Conservation (phyloP, 176 grass and related monocot species). For the Cenchrus fungigraminus region DNA sequence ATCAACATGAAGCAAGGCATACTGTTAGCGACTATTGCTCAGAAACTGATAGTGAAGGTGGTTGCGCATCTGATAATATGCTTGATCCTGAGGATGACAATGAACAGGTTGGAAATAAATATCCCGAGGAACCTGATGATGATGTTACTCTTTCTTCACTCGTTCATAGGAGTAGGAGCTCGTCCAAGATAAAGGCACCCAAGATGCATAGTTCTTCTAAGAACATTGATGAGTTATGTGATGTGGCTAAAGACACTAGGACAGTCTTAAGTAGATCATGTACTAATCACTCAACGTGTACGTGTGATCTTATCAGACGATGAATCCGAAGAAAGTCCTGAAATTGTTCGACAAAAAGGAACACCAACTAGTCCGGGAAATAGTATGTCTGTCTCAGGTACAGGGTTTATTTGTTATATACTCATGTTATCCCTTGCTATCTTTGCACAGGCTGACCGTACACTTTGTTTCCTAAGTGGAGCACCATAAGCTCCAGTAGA, state of each 20-base stretch:
- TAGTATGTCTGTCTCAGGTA: slow-evolving; percentile 51
- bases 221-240: slow-evolving; percentile 40
- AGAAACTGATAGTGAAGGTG: slow-evolving; percentile 87
- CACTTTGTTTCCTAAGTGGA: no score
- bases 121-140: slow-evolving; percentile 57
- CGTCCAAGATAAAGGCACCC: slow-evolving; percentile 51
- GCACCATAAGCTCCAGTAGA: neutral
- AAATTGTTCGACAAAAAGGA: slow-evolving; percentile 53
- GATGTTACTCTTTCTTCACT: slow-evolving; percentile 68
- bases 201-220: slow-evolving; percentile 41
- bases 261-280: slow-evolving; percentile 47
- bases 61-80: slow-evolving; percentile 47
- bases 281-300: slow-evolving; percentile 61
- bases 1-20: slow-evolving; percentile 52
- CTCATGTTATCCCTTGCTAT: slow-evolving; percentile 12
- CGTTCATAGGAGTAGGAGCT: slow-evolving; percentile 54
- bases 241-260: slow-evolving; percentile 38
- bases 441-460: no score
- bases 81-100: slow-evolving; percentile 37
- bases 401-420: slow-evolving; percentile 37
- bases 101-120: slow-evolving; percentile 35
- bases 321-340: slow-evolving; percentile 64
- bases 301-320: slow-evolving; percentile 92
- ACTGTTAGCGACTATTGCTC: slow-evolving; percentile 70
- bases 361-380: slow-evolving; percentile 43